Evolutionary conservation across 1,139 yeast species (phyloP).

Genomic region (Ogataea hybrid): DNA sequence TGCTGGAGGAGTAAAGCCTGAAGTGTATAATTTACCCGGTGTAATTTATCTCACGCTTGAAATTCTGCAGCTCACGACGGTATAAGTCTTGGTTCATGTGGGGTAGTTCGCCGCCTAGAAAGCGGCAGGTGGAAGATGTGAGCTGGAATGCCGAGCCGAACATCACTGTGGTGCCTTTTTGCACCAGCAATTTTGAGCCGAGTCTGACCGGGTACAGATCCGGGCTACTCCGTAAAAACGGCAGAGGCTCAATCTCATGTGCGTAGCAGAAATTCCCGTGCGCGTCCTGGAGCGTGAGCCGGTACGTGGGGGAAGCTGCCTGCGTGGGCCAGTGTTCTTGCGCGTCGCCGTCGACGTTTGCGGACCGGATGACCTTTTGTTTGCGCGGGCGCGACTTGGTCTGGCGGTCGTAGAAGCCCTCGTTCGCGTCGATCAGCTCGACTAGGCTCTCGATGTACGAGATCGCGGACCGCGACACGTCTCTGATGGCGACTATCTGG

Average conservation of each 20-base stretch:
- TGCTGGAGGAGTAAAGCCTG: too few species aligned
- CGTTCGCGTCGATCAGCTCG: slow-evolving; percentile 27
- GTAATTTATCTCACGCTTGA: too few species aligned
- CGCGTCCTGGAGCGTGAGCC: slow-evolving; percentile 39
- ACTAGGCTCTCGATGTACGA: slow-evolving; percentile 35
- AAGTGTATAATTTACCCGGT: too few species aligned
- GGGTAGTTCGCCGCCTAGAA: too few species aligned
- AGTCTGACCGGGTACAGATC: slow-evolving; percentile 33
- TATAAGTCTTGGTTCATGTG: too few species aligned
- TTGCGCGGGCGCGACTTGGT: slow-evolving; percentile 9
- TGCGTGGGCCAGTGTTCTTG: slow-evolving; percentile 10
- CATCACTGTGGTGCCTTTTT: too few species aligned
- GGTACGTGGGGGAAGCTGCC: slow-evolving; percentile 25
- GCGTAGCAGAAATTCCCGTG: slow-evolving; percentile 37
- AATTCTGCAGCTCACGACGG: too few species aligned
- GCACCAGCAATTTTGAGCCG: slow-evolving; percentile 35
- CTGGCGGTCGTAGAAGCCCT: slow-evolving; percentile 28
- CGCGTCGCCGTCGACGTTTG: slow-evolving; percentile 27
- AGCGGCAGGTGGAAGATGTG: too few species aligned
- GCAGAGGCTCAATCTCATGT: slow-evolving; percentile 35
- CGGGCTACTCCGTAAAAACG: slow-evolving; percentile 19
- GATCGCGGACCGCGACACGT: too few species aligned
- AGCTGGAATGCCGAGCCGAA: too few species aligned
- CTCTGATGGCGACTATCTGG: slow-evolving; percentile 40
- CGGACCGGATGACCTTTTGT: slow-evolving; percentile 22